These are phyloP conservation scores for Endocarpon pusillum DNA, from an alignment of 495 filamentous ascomycete genomes.

Conservation along the genomic window DNA sequence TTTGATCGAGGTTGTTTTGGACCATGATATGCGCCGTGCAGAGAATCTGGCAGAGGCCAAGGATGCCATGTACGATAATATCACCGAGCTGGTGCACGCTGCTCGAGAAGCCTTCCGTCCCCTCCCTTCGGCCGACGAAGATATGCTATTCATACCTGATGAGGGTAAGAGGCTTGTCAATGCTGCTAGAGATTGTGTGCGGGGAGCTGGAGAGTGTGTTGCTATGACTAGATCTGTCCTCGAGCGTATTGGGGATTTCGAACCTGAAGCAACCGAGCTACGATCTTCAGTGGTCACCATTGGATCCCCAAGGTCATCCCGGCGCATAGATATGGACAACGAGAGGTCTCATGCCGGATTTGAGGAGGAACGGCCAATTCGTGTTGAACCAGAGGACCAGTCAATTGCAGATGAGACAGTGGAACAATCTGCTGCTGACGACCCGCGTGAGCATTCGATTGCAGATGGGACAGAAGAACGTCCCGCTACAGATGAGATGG, in stretches of 20 bases:
- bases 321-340: too few relatives aligned
- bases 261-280: constrained; percentile 38
- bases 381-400: too few relatives aligned
- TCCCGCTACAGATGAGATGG: too few relatives aligned
- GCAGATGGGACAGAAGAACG: too few relatives aligned
- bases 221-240: constrained; percentile 71
- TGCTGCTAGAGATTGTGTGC: constrained; percentile 79
- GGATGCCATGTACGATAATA: constrained; percentile 60
- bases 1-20: constrained; percentile 69
- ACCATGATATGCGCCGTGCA: constrained; percentile 51
- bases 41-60: constrained; percentile 49
- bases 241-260: constrained; percentile 86
- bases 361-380: too few relatives aligned
- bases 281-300: too few relatives aligned
- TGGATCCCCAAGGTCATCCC: too few relatives aligned
- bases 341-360: too few relatives aligned
- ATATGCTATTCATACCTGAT: constrained; percentile 59
- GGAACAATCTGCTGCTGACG: too few relatives aligned
- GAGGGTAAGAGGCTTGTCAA: constrained; percentile 61
- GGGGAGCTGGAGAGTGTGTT: constrained; percentile 78
- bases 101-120: constrained; percentile 60
- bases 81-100: constrained; percentile 61
- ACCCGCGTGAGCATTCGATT: too few relatives aligned
- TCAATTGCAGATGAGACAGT: too few relatives aligned
- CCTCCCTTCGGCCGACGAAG: constrained; percentile 42